Conservation (phyloP, 768 basidiomycete species). For the Termitomyces sp. region DNA sequence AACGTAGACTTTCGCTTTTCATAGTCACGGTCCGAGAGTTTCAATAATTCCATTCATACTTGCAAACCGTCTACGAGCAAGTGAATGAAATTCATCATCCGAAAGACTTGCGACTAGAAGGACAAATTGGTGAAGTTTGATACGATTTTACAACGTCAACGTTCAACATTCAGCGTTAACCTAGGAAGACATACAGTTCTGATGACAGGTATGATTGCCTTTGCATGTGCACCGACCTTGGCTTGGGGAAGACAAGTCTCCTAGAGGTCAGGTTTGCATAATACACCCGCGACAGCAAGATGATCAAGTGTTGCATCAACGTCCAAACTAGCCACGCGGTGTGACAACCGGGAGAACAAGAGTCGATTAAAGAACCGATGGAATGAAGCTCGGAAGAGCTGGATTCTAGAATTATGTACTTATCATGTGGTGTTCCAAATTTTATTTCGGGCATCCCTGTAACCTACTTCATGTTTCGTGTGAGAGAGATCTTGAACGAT, state of each 20-base stretch:
- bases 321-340: background rate
- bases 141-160: background rate
- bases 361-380: background rate
- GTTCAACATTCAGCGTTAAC: background rate
- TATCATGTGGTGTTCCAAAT: background rate
- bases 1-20: background rate
- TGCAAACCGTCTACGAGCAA: background rate
- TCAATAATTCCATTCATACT: background rate
- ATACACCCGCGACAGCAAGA: background rate
- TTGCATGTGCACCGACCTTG: background rate
- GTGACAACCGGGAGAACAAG: background rate
- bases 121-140: background rate
- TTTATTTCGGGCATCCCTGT: too few species aligned
- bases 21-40: background rate
- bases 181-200: background rate
- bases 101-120: background rate
- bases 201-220: background rate
- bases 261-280: background rate
- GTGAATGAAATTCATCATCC: background rate
- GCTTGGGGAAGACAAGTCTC: background rate
- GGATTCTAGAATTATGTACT: background rate
- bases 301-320: background rate
- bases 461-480: background rate
- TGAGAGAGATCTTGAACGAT: background rate
- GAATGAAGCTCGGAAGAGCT: background rate